Percentiles rank a stretch among this genome's conserved stretches.
These are phyloP conservation scores for Cordyceps tenuipes DNA, from an alignment of 2,329 filamentous ascomycete genomes.

Conservation along the genomic window DNA sequence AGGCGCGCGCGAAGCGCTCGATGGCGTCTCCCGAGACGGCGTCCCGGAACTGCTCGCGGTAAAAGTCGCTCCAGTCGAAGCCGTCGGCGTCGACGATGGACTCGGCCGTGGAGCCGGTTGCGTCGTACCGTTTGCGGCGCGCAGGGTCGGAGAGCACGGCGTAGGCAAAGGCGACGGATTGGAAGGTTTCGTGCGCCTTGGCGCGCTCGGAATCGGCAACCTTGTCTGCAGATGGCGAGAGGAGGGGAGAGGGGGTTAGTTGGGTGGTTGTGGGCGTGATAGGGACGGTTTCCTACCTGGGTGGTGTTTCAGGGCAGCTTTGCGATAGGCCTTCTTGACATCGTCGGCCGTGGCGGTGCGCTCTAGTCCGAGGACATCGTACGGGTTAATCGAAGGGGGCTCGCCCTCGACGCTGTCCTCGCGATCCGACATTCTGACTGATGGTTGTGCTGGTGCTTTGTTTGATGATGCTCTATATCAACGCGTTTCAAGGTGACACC, in stretches of 20 bases:
- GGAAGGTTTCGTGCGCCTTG: slow-evolving; percentile 71
- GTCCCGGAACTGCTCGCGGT: slow-evolving; percentile 72
- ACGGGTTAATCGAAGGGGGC: slow-evolving; percentile 64
- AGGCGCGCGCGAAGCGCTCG: slow-evolving; percentile 63
- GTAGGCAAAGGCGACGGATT: slow-evolving; percentile 87
- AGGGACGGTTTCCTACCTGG: slow-evolving; percentile 48
- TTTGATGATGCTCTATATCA: slow-evolving; percentile 6
- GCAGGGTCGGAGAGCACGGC: slow-evolving; percentile 78
- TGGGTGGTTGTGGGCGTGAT: not conserved
- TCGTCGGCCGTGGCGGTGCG: slow-evolving; percentile 65
- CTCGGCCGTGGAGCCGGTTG: slow-evolving; percentile 82
- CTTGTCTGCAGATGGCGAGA: slow-evolving; percentile 55
- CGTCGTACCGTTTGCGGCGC: slow-evolving; percentile 79
- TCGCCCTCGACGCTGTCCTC: slow-evolving; percentile 48
- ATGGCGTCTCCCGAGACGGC: slow-evolving; percentile 69
- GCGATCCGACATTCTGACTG: slow-evolving; percentile 33
- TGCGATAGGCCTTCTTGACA: slow-evolving; percentile 86
- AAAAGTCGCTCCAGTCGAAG: slow-evolving; percentile 89
- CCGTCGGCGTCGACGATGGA: slow-evolving; percentile 67
- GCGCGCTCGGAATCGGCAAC: slow-evolving; percentile 58
- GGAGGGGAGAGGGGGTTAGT: slow-evolving; percentile 14
- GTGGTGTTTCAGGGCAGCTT: slow-evolving; percentile 79
- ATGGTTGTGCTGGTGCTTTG: not conserved
- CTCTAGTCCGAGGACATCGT: slow-evolving; percentile 66
- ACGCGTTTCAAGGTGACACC: not conserved